Evolutionary conservation across 345 rosid species (phyloP).

Genomic region (Citrus mangshanensis): DNA sequence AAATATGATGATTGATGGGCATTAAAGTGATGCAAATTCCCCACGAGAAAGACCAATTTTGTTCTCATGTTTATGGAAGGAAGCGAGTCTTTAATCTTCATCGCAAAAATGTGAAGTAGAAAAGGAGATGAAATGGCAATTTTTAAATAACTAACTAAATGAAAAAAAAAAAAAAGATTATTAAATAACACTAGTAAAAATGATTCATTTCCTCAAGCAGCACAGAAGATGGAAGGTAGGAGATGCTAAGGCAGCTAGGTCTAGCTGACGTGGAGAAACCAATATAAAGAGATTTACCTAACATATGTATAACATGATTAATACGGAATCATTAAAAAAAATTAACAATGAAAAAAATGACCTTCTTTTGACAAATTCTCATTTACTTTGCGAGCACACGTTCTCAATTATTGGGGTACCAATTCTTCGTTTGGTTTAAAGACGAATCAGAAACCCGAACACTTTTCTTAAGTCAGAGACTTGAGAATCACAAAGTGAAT

Average conservation of each 20-base stretch:
- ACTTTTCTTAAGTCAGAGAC: not conserved
- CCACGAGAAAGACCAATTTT: conserved; percentile 21
- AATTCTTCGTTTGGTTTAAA: not conserved
- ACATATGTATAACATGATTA: not conserved
- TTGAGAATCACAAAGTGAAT: not conserved
- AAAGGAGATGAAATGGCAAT: not conserved
- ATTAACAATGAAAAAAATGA: not conserved
- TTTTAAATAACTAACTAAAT: not conserved
- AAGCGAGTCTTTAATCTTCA: too few relatives aligned
- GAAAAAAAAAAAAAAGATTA: too few relatives aligned
- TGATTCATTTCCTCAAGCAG: too few relatives aligned
- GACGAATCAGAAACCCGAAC: not conserved
- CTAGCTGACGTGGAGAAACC: not conserved
- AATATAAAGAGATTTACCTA: not conserved
- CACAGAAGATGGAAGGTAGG: too few relatives aligned
- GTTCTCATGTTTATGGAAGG: conserved; percentile 13
- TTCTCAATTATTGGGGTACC: conserved; percentile 23
- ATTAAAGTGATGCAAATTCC: not conserved
- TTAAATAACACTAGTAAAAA: too few relatives aligned
- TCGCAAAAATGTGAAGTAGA: not conserved
- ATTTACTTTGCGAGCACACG: not conserved
- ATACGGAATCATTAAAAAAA: conserved; percentile 11
- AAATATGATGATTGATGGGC: not conserved
- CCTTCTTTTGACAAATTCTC: conserved; percentile 18
- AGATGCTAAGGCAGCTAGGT: too few relatives aligned